Conservation (phyloP, 2,329 filamentous ascomycete species). For the Hymenoscyphus infarciens region DNA sequence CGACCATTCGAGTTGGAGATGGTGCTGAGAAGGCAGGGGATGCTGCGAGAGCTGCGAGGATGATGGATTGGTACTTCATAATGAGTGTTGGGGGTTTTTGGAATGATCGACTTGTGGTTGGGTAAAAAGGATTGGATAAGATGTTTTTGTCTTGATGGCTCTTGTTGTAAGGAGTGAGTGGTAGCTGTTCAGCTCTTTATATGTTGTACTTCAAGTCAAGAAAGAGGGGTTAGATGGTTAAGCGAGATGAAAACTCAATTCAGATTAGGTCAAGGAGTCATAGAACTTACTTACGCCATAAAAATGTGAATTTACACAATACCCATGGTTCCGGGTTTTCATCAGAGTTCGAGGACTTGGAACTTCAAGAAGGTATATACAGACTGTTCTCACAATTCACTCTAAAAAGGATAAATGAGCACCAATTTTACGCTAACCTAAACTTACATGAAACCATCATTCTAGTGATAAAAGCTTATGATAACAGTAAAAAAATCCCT, state of each 20-base stretch:
- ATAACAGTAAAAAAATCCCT: too few relatives aligned
- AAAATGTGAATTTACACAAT: too few relatives aligned
- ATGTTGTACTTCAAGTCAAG: neutral
- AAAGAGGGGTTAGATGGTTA: neutral
- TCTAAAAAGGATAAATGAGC: too few relatives aligned
- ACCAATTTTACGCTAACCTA: too few relatives aligned
- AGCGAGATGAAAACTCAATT: neutral
- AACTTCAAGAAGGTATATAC: too few relatives aligned
- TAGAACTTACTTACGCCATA: neutral
- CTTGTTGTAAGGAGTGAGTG: neutral
- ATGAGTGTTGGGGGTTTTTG: neutral
- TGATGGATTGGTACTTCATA: neutral
- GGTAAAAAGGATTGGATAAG: neutral
- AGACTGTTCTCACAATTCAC: too few relatives aligned
- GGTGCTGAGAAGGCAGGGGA: neutral
- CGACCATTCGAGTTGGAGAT: neutral
- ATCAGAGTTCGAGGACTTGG: too few relatives aligned
- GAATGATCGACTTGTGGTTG: too few relatives aligned
- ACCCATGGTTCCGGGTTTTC: too few relatives aligned
- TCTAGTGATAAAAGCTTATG: too few relatives aligned
- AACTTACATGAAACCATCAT: too few relatives aligned
- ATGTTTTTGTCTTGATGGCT: neutral
- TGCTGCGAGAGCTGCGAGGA: neutral
- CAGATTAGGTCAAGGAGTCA: neutral
- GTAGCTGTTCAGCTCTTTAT: neutral